Percentiles rank a stretch among this genome's conserved stretches.
These are phyloP conservation scores for Pythium scleroteichum DNA, from an alignment of 352 stramenopile species.

Conservation along the genomic window DNA sequence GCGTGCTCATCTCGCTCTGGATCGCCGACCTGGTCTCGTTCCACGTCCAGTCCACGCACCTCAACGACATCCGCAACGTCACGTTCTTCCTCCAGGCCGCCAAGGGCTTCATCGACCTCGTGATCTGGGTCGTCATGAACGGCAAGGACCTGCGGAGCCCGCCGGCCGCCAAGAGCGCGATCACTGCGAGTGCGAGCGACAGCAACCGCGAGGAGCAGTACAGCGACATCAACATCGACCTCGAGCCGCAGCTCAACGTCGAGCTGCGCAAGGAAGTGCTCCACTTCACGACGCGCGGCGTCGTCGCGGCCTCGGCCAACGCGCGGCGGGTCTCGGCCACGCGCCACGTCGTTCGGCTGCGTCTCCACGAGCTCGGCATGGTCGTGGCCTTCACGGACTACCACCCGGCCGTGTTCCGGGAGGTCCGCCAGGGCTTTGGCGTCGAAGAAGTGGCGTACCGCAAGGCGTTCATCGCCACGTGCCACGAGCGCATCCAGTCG, in stretches of 20 bases:
- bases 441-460: conserved; percentile 78
- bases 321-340: conserved; percentile 45
- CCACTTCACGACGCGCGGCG: conserved; percentile 84
- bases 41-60: conserved; percentile 24
- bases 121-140: conserved; percentile 86
- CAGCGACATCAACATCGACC: conserved; percentile 79
- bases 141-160: conserved; percentile 24
- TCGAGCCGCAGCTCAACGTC: conserved; percentile 85
- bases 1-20: conserved; percentile 83
- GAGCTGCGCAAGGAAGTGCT: conserved; percentile 87
- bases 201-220: conserved; percentile 36
- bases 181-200: conserved; percentile 27
- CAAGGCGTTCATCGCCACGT: conserved; percentile 79
- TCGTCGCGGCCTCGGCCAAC: conserved; percentile 78
- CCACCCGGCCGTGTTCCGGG: conserved; percentile 62
- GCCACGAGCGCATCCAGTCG: conserved; percentile 80
- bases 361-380: conserved; percentile 82
- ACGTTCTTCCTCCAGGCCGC: conserved; percentile 72
- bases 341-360: conserved; percentile 64
- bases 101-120: conserved; percentile 81
- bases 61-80: conserved; percentile 52
- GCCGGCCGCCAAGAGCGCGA: conserved; percentile 29
- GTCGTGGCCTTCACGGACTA: conserved; percentile 82
- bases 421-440: conserved; percentile 77
- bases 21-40: conserved; percentile 58